Evolutionary conservation across 352 stramenopile species (phyloP), one percentile per base, ranked within the genome.

Genomic region (Pythium grandisporangium): DNA sequence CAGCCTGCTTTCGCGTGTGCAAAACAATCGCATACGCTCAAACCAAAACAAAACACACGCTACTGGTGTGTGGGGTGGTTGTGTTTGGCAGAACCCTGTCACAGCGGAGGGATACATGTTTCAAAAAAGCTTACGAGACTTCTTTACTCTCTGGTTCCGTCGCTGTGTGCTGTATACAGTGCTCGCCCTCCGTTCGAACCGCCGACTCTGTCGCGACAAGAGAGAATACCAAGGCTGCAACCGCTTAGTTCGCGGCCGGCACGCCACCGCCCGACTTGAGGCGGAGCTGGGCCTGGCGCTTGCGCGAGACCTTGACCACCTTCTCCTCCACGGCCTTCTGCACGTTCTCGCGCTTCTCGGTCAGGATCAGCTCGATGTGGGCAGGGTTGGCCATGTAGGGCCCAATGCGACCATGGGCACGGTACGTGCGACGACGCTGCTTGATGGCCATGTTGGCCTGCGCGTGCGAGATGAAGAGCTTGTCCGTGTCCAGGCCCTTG

Each of bases 291-390:
- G 81, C 81, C 64, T 90, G 76, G 63, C 81, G 81, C 70, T 93
- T 93, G 75, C 81, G 81, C 35, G 77, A 76, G 48, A 93, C 66
- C 72, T 90, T 90, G 57, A 65, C 53, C 40, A 67, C 63, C 72
- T 92, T 88, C 42, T 96, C 91, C 61, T 97, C 86, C 37, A 87
- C 82, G 43, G 76, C 85, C 76, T 97, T 95, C 56, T 72, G 79
- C 55, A 98, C 92, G 58, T 95, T 91, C 48, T 96, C 85, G 45
- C 70, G 62, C 72, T 97, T 97, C 75, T 99, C 95, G 42, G 87
- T 96, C 42, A 99, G 76, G 70, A 99, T 98, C 19, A 99, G 79
- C 89, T 99, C 96, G 69, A 99, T 97, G 84, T 99, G 96, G 32
- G 95, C 95, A 44, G 96, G 96, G 77, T 97, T 96, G 63, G 87